These are phyloP conservation scores for Exophiala aquamarina DNA, from an alignment of 2,329 filamentous ascomycete genomes.

Conservation along the genomic window DNA sequence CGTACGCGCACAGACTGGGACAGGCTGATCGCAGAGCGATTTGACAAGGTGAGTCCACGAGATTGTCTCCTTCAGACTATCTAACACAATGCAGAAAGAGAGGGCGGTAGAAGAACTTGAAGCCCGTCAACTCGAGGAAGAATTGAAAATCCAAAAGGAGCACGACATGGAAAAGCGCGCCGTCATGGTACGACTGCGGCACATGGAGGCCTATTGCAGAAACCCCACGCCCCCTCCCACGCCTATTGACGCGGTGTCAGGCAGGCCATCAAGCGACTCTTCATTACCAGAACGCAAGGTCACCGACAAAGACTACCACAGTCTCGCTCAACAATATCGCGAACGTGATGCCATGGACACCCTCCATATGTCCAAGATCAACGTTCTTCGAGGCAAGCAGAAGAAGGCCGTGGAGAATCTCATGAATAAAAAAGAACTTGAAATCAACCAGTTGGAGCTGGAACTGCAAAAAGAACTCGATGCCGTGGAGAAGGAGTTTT, in stretches of 20 bases:
- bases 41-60: conserved; percentile 38
- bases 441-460: conserved; percentile 37
- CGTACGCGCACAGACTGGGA: conserved; percentile 34
- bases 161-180: conserved; percentile 45
- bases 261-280: conserved; percentile 20
- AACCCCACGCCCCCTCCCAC: conserved; percentile 39
- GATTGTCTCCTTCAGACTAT: neutral
- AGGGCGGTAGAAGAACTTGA: conserved; percentile 38
- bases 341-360: conserved; percentile 44
- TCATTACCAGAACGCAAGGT: conserved; percentile 34
- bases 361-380: conserved; percentile 45
- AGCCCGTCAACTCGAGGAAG: conserved; percentile 44
- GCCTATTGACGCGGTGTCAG: conserved; percentile 27
- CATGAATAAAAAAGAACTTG: conserved; percentile 39
- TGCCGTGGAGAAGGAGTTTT: conserved; percentile 32
- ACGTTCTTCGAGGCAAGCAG: conserved; percentile 48
- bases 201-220: conserved; percentile 49
- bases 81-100: conserved; percentile 35
- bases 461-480: conserved; percentile 34
- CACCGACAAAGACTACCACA: conserved; percentile 43
- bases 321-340: conserved; percentile 45
- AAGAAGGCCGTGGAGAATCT: conserved; percentile 42
- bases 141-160: conserved; percentile 46
- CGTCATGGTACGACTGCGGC: conserved; percentile 44
- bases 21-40: conserved; percentile 36